Evolutionary conservation across 2,329 filamentous ascomycete species (phyloP).

Genomic region (Scolecobasidium constrictum): DNA sequence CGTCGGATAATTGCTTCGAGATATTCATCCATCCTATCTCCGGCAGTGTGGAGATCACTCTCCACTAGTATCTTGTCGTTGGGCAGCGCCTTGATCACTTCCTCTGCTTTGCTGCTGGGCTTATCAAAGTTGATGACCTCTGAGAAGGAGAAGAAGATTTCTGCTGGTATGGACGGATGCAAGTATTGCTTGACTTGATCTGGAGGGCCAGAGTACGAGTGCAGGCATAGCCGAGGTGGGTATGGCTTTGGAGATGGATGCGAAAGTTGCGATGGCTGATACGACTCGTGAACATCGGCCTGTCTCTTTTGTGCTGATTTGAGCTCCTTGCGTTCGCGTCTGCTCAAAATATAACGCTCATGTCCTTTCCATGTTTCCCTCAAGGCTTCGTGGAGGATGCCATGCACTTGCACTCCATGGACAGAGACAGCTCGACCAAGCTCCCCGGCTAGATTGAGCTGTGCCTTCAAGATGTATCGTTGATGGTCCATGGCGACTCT

Average conservation of each 20-base stretch:
- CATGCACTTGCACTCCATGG: constrained; percentile 68
- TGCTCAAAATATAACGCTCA: constrained; percentile 51
- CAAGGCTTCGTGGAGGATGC: constrained; percentile 55
- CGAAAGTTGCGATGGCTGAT: background rate
- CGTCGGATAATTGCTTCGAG: constrained; percentile 66
- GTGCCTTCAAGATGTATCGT: constrained; percentile 51
- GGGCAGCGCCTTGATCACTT: constrained; percentile 62
- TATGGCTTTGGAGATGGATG: constrained; percentile 46
- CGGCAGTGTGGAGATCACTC: constrained; percentile 80
- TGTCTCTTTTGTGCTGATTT: background rate
- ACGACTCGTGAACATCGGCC: background rate
- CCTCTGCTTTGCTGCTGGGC: constrained; percentile 41
- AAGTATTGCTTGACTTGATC: constrained; percentile 72
- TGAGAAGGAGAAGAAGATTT: constrained; percentile 84
- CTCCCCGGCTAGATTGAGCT: constrained; percentile 61
- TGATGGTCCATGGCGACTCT: constrained; percentile 61
- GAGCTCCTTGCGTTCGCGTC: constrained; percentile 38
- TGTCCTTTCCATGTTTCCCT: constrained; percentile 58
- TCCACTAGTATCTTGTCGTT: constrained; percentile 74
- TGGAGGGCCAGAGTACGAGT: constrained; percentile 76
- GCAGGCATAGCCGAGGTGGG: constrained; percentile 81
- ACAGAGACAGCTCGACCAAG: constrained; percentile 54
- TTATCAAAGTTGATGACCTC: constrained; percentile 65
- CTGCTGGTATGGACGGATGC: constrained; percentile 57
- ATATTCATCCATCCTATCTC: constrained; percentile 64